These are phyloP conservation scores for Glycine tomentella DNA, from an alignment of 306 rosid genomes.

Conservation along the genomic window DNA sequence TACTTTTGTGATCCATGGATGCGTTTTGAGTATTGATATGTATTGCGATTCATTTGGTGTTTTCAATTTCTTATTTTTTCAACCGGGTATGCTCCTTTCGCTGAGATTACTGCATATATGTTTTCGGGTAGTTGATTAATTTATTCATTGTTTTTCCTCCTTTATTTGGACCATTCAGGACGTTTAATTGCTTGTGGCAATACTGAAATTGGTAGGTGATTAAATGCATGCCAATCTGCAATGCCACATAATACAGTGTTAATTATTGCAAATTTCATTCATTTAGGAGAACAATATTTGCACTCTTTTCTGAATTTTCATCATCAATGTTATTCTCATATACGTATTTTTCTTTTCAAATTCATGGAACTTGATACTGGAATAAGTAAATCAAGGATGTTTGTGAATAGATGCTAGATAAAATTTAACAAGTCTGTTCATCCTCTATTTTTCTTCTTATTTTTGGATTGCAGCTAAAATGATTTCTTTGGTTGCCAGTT, in stretches of 20 bases:
- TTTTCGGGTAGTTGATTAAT: constrained; percentile 54
- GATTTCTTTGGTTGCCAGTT: constrained; percentile 75
- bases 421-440: constrained; percentile 47
- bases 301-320: constrained; percentile 37
- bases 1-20: constrained; percentile 53
- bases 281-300: constrained; percentile 45
- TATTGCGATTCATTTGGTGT: constrained; percentile 40
- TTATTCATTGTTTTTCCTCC: constrained; percentile 31
- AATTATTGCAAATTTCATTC: constrained; percentile 43
- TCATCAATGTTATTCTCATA: no score
- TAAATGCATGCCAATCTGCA: constrained; percentile 39
- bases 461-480: constrained; percentile 59
- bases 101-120: constrained; percentile 47
- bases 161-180: constrained; percentile 31
- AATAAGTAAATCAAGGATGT: constrained; percentile 36
- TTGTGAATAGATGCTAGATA: constrained; percentile 35
- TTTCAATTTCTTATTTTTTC: no score
- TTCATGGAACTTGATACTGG: constrained; percentile 40
- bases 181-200: constrained; percentile 40
- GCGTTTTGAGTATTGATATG: constrained; percentile 50
- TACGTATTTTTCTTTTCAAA: constrained; percentile 22
- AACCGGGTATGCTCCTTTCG: neutral
- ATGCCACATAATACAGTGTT: constrained; percentile 44
- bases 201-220: constrained; percentile 49
- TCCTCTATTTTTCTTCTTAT: neutral